Conservation (phyloP, 2,329 filamentous ascomycete genomes). For the Penicillium concentricum region DNA sequence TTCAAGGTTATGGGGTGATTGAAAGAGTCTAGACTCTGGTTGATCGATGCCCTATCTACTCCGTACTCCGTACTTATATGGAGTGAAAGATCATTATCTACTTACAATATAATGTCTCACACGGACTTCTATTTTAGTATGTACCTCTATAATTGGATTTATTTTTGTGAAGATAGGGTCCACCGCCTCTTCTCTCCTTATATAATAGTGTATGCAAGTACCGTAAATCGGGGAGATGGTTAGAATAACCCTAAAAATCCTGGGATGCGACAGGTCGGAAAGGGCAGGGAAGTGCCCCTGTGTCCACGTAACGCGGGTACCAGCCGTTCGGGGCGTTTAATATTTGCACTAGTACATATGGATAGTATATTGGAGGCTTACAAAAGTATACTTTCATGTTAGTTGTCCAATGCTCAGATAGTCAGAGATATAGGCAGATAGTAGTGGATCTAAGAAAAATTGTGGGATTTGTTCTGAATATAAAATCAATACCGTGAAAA, state of each 20-base stretch:
- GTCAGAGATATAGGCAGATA: too few relatives aligned
- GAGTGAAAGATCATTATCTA: neutral
- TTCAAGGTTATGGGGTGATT: neutral
- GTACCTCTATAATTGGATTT: neutral
- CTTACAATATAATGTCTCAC: neutral
- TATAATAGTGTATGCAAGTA: neutral
- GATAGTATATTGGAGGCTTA: neutral
- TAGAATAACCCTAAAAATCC: conserved; percentile 12
- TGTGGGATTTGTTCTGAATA: too few relatives aligned
- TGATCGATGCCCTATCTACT: neutral
- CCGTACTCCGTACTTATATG: too few relatives aligned
- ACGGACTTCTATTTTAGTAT: neutral
- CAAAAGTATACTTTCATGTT: too few relatives aligned
- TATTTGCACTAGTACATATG: neutral
- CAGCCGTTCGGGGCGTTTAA: too few relatives aligned
- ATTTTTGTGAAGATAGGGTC: neutral
- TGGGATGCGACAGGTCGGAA: conserved; percentile 13
- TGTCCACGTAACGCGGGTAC: neutral
- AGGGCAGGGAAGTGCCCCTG: conserved; percentile 11
- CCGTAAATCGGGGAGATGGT: neutral
- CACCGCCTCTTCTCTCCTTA: conserved; percentile 15
- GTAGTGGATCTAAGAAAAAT: too few relatives aligned
- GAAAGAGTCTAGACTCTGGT: conserved; percentile 4
- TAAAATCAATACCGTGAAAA: too few relatives aligned
- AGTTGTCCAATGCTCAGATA: too few relatives aligned